Conservation (phyloP, 345 rosid species). For the Rubroshorea leprosula region DNA sequence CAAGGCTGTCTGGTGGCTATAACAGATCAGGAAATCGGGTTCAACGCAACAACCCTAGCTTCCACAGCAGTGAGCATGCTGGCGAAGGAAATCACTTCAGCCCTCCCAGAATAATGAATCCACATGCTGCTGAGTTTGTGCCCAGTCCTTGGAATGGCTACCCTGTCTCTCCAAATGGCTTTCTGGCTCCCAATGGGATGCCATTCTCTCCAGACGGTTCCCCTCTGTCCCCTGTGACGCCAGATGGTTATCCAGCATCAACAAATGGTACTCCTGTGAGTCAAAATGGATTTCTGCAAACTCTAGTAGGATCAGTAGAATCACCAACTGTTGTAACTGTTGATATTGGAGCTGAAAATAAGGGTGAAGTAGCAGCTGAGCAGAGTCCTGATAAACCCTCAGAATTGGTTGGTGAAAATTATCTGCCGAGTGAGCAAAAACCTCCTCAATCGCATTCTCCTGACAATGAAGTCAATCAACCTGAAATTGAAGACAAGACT, state of each 20-base stretch:
- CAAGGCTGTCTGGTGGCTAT: constrained; percentile 82
- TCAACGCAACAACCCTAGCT: constrained; percentile 56
- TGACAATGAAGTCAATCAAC: constrained; percentile 23
- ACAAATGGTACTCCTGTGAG: constrained; percentile 35
- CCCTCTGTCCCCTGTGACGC: constrained; percentile 47
- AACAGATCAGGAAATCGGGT: constrained; percentile 76
- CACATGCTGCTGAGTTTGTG: constrained; percentile 94
- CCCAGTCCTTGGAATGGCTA: constrained; percentile 92
- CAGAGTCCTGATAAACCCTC: constrained; percentile 26
- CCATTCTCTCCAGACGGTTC: constrained; percentile 51
- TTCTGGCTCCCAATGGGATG: constrained; percentile 44
- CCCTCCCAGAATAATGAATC: constrained; percentile 85
- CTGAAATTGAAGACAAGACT: constrained; percentile 30
- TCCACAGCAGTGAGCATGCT: constrained; percentile 46
- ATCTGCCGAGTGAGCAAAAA: constrained; percentile 28
- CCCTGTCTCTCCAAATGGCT: constrained; percentile 64
- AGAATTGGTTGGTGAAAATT: constrained; percentile 36
- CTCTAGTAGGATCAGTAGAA: constrained; percentile 48
- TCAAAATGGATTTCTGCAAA: constrained; percentile 44
- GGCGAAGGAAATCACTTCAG: constrained; percentile 57
- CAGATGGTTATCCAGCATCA: constrained; percentile 37
- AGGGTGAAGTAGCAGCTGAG: constrained; percentile 35
- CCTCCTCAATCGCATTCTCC: constrained; percentile 23
- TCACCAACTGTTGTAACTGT: constrained; percentile 21
- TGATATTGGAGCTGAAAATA: constrained; percentile 32